Conservation (phyloP, 306 rosid species). For the Myrica gale region DNA sequence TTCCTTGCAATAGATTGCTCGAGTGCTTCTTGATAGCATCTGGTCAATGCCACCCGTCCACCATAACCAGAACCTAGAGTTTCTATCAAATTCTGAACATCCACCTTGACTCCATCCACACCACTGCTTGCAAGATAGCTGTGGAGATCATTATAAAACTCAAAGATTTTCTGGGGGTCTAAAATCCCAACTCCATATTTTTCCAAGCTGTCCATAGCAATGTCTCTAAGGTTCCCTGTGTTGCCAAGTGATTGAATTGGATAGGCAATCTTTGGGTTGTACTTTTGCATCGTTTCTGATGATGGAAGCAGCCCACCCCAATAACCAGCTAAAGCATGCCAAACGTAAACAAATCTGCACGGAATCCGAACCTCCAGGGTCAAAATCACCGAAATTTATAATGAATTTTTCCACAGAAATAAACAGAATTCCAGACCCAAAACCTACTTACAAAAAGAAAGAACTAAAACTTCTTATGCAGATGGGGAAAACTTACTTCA, state of each 20-base stretch:
- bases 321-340: slow-evolving; percentile 81
- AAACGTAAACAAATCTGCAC: slow-evolving; percentile 56
- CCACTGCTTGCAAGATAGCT: slow-evolving; percentile 61
- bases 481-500: slow-evolving; percentile 51
- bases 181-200: slow-evolving; percentile 64
- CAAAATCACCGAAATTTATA: neutral
- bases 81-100: slow-evolving; percentile 64
- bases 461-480: neutral
- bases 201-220: slow-evolving; percentile 58
- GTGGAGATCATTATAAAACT: slow-evolving; percentile 65
- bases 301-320: slow-evolving; percentile 78
- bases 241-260: slow-evolving; percentile 61
- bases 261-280: slow-evolving; percentile 50
- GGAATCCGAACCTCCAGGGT: slow-evolving; percentile 10
- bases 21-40: slow-evolving; percentile 58
- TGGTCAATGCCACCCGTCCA: slow-evolving; percentile 56
- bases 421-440: neutral
- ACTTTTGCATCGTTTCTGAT: slow-evolving; percentile 52
- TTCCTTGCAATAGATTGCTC: slow-evolving; percentile 57
- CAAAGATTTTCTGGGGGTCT: slow-evolving; percentile 45
- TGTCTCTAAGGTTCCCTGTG: slow-evolving; percentile 47
- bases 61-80: slow-evolving; percentile 64
- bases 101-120: slow-evolving; percentile 74
- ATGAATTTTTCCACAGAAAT: neutral
- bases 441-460: too few relatives aligned